Base-by-base conservation (phyloP, 2,329 filamentous ascomycete genomes). In the Drechslerella stenobrocha region DNA sequence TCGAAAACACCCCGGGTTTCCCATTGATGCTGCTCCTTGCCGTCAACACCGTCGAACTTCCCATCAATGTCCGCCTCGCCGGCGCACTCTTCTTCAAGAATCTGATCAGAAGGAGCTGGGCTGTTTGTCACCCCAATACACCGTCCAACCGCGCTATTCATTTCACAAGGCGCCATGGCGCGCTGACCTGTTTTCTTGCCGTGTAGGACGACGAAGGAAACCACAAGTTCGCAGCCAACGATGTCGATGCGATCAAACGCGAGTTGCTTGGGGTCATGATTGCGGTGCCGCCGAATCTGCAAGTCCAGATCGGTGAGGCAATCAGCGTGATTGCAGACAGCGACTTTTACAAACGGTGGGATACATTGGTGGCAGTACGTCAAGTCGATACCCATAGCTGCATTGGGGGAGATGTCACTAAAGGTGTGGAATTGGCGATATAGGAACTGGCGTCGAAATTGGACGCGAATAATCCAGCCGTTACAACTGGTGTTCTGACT, bases 211-310 rank as follows among this genome's bases (percentile, higher is more conserved):
- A 96, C 75, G 89, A 96, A 78, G 91, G 93, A 75, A 87, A 88
- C 77, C 93, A 98, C 81, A 93, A 91, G 78, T 83, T 98, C 34
- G 85, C 88, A 9, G 76, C 81, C 69, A 83, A 89, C 72, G 93
- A 97, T 80, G 91, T 98, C 34, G 79, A 80, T 24, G 89, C 89
- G 42, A 96, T 98, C 81, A 98, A 98, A 80, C 85, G 86, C 74
- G 91, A 96, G 80, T 84, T 98, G 70, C 92, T 98, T 74, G 92
- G 90, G 60, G 81, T 98, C 73, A 98, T 98, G 93, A 95, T 96
- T 74, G 86, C 87, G 6, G 90, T 93, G 22, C 93, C 92, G 2
- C 77, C 88, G 15, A 87, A 85, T 66, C 88, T 98, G 71, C 95
- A 97, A 78, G 85, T 89, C 67, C 93, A 98, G 78, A 83, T 98